Conservation (phyloP, 495 filamentous ascomycete genomes). For the Penicillium verhagenii region DNA sequence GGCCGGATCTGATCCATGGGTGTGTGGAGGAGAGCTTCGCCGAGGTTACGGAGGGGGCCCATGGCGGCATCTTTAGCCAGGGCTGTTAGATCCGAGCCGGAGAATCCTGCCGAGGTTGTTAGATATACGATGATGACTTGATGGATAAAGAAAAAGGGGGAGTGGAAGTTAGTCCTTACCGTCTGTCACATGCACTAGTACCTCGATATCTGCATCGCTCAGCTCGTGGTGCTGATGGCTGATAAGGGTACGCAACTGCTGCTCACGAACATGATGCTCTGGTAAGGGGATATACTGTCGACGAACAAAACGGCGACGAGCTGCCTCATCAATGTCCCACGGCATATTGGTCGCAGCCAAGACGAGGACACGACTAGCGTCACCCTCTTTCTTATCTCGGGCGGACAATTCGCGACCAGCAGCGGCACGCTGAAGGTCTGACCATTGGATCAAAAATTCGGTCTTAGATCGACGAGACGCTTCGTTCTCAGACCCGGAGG, state of each 20-base stretch:
- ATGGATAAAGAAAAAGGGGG: not conserved
- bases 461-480: slow-evolving; percentile 94
- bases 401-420: slow-evolving; percentile 76
- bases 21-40: slow-evolving; percentile 85
- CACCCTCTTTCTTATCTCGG: slow-evolving; percentile 69
- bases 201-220: slow-evolving; percentile 67
- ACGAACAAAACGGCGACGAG: slow-evolving; percentile 85
- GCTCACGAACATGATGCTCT: slow-evolving; percentile 73
- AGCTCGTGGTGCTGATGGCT: slow-evolving; percentile 85
- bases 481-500: slow-evolving; percentile 84
- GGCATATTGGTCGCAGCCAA: slow-evolving; percentile 95
- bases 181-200: slow-evolving; percentile 79
- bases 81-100: slow-evolving; percentile 95
- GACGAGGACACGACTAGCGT: slow-evolving; percentile 86
- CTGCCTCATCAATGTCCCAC: slow-evolving; percentile 98
- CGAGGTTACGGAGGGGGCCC: slow-evolving; percentile 89
- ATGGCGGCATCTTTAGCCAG: slow-evolving; percentile 98
- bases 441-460: slow-evolving; percentile 98
- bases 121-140: not conserved
- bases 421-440: slow-evolving; percentile 85
- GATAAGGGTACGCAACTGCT: slow-evolving; percentile 74
- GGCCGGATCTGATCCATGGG: slow-evolving; percentile 91
- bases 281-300: slow-evolving; percentile 96
- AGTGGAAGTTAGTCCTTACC: slow-evolving; percentile 47
- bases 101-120: slow-evolving; percentile 66